Evolutionary conservation across 768 basidiomycete genomes (phyloP).

Genomic region (Postia placenta): DNA sequence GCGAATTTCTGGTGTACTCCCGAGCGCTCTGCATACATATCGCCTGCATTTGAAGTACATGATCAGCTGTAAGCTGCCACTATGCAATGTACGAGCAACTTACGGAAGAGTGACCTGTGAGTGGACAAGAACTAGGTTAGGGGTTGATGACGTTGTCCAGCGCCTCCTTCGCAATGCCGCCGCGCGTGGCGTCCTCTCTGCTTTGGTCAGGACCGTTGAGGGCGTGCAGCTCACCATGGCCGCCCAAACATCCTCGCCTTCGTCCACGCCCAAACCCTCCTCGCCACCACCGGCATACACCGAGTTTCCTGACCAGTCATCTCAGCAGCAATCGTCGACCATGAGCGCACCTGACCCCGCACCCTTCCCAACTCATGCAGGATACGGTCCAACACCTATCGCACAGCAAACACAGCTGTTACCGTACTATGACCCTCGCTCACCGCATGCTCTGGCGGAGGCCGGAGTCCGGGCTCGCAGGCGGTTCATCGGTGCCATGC

Average conservation of each 20-base stretch:
- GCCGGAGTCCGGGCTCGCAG: constrained; percentile 34
- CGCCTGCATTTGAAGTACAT: too few species aligned
- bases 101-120: too few species aligned
- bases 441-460: constrained; percentile 30
- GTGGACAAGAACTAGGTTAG: too few species aligned
- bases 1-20: too few species aligned
- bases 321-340: constrained; percentile 4
- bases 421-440: constrained; percentile 39
- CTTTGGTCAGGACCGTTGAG: not conserved
- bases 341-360: not conserved
- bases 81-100: too few species aligned
- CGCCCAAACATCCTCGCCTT: constrained; percentile 1
- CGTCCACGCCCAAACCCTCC: constrained; percentile 15
- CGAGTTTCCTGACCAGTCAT: constrained; percentile 9
- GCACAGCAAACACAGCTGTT: constrained; percentile 30
- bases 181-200: not conserved
- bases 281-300: constrained; percentile 23
- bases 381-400: constrained; percentile 37
- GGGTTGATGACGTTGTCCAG: constrained; percentile 3
- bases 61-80: too few species aligned
- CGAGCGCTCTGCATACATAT: too few species aligned
- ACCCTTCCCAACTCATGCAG: constrained; percentile 13
- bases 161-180: too few species aligned
- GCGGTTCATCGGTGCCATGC: constrained; percentile 37
- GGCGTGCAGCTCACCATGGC: not conserved